phyloP scores from a whole-genome alignment of 208 protist species.

The Acanthamoeba castellanii region DNA sequence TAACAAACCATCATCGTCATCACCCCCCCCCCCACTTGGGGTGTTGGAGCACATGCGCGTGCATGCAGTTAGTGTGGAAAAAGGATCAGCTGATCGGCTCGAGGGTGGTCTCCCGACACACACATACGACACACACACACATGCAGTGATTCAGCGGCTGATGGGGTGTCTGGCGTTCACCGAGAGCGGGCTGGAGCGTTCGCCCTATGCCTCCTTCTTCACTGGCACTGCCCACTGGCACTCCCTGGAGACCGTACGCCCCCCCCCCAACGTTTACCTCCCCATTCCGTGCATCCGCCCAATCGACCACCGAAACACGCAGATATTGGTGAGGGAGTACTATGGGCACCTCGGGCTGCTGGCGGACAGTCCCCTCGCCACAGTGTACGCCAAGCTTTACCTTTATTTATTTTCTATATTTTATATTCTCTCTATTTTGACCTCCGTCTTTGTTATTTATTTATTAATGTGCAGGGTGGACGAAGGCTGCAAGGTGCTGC shows the following conservation, averaged over 20 bases:
- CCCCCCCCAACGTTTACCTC: neutral
- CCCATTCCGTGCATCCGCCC: neutral
- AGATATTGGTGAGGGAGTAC: conserved; percentile 60
- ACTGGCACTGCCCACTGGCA: neutral
- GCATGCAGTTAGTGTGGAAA: neutral
- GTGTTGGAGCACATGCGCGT: no score
- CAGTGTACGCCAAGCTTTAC: neutral
- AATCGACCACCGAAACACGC: neutral
- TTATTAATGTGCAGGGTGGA: neutral
- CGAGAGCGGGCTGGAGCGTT: conserved; percentile 7
- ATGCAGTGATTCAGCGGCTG: conserved; percentile 51
- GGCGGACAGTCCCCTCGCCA: neutral
- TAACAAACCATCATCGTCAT: neutral
- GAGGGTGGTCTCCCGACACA: no score
- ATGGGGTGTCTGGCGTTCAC: conserved; percentile 56
- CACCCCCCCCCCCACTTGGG: no score
- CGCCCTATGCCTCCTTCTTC: conserved; percentile 63
- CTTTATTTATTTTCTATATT: neutral
- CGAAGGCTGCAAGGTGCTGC: conserved; percentile 68
- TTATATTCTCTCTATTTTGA: neutral
- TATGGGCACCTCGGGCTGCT: conserved; percentile 7
- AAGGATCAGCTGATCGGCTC: no score
- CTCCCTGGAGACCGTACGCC: neutral
- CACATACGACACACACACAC: neutral
- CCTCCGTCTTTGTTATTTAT: neutral